phyloP scores from a whole-genome alignment of 2,329 filamentous ascomycete genomes.

The Alternaria solani region DNA sequence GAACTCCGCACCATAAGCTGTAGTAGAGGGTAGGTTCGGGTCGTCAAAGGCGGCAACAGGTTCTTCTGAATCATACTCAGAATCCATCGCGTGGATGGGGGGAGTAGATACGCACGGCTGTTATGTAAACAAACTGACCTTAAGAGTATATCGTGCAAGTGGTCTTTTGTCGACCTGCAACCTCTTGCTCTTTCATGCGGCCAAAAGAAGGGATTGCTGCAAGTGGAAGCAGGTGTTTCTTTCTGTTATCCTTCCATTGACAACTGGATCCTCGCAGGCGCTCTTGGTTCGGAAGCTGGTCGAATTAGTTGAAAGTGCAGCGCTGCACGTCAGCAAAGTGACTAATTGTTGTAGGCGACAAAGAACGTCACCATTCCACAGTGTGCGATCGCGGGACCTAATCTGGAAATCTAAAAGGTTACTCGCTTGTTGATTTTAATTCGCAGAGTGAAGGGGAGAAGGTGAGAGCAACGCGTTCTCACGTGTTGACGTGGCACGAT shows the following conservation, averaged over 20 bases:
- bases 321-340: background rate
- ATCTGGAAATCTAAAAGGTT: no score
- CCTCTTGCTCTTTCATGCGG: background rate
- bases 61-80: background rate
- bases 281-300: background rate
- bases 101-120: background rate
- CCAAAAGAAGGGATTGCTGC: background rate
- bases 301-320: background rate
- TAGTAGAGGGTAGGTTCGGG: background rate
- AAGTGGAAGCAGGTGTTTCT: background rate
- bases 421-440: background rate
- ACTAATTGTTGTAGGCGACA: background rate
- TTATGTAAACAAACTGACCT: background rate
- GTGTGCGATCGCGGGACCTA: background rate
- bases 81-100: background rate
- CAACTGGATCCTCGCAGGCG: background rate
- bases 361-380: background rate
- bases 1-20: background rate
- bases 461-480: background rate
- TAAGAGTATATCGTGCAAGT: conserved; percentile 18
- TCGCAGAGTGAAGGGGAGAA: background rate
- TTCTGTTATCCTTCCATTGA: background rate
- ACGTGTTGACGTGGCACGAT: conserved; percentile 10
- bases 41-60: background rate
- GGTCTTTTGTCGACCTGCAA: conserved; percentile 1